Evolutionary conservation across 768 basidiomycete genomes (phyloP).

Genomic region (Leucogyrophana mollusca): DNA sequence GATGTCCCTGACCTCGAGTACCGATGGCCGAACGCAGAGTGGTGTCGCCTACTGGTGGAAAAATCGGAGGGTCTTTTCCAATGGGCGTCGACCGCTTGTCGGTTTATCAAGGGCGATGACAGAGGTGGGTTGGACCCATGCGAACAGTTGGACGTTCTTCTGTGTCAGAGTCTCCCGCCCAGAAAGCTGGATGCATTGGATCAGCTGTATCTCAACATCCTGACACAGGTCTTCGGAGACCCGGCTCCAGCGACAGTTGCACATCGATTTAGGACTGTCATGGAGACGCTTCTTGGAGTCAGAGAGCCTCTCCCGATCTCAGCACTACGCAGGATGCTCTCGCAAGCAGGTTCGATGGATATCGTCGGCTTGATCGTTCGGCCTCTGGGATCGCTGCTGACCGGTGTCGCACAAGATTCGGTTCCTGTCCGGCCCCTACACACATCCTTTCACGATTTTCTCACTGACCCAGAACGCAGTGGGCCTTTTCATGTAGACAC

Average conservation of each 20-base stretch:
- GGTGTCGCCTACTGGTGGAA: conserved; percentile 13
- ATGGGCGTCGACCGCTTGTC: conserved; percentile 19
- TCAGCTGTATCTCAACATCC: too few species aligned
- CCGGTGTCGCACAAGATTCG: not conserved
- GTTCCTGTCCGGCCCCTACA: conserved; percentile 17
- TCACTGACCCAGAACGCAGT: conserved; percentile 11
- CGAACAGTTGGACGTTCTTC: conserved; percentile 8
- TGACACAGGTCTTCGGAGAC: too few species aligned
- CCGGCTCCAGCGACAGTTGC: too few species aligned
- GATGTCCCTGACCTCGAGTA: conserved; percentile 1
- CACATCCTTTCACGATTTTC: conserved; percentile 26
- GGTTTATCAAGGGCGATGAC: conserved; percentile 14
- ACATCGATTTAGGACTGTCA: too few species aligned
- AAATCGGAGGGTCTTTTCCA: conserved; percentile 18
- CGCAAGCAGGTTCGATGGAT: too few species aligned
- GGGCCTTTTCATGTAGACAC: conserved; percentile 9
- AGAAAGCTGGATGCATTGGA: too few species aligned
- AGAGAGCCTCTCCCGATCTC: too few species aligned
- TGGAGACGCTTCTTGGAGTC: too few species aligned
- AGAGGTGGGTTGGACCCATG: conserved; percentile 10
- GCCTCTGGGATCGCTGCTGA: conserved; percentile 4
- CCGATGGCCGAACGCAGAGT: not conserved
- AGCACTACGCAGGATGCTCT: too few species aligned
- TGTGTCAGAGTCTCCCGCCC: too few species aligned
- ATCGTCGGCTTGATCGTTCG: not conserved